Base-by-base conservation (phyloP, 2,329 filamentous ascomycete genomes). In the Tolypocladium guangdongense region DNA sequence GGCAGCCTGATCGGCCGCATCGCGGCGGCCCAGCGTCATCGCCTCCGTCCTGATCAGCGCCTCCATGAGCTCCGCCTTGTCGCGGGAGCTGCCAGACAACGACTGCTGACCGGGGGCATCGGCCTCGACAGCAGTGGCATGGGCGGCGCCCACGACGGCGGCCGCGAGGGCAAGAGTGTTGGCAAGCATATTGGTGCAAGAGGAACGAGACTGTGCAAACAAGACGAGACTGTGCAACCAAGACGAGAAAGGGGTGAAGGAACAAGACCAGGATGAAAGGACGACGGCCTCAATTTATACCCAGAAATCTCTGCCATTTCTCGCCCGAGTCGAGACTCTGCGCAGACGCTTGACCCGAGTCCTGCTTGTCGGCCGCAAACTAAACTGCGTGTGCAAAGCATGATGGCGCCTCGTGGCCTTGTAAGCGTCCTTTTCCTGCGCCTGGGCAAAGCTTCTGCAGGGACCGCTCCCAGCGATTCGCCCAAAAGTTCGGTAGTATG, bases 161-260 rank as follows among this genome's bases (percentile, higher is more conserved):
- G 61, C 62, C 61, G 63, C 41, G 16, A 60, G 45, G 57, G 57
- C 61, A 52, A 65, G 49, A 38, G 57, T 35, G 49, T 59, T 59
- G 57, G 54, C 57, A 46, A 57, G 59, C 63, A 65, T 65, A 24
- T 3, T 32, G 32, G 18, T n/a, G 12, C 22, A 14, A 24, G 24
- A 38, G 30, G 4, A 35, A 33, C 32, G 32, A 54, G 52, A 33
- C 24, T 12, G 36, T 51, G 18, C 11, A 20, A 24, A 14, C 24
- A 43, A 37, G 24, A 37, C 11, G 37, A 33, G 38, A 14, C n/a
- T 33, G 11, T 8, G 8, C 37, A 18, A 33, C 16, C 4, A 16
- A n/a, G n/a, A n/a, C n/a, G n/a, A n/a, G n/a, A 16, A 16, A 36
- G 18, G 33, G 12, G 12, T 35, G 33, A 35, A 22, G 22, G 24